These are phyloP conservation scores for Dendrocalamus latiflorus DNA, from an alignment of 202 grass and related monocot species.

Conservation along the genomic window DNA sequence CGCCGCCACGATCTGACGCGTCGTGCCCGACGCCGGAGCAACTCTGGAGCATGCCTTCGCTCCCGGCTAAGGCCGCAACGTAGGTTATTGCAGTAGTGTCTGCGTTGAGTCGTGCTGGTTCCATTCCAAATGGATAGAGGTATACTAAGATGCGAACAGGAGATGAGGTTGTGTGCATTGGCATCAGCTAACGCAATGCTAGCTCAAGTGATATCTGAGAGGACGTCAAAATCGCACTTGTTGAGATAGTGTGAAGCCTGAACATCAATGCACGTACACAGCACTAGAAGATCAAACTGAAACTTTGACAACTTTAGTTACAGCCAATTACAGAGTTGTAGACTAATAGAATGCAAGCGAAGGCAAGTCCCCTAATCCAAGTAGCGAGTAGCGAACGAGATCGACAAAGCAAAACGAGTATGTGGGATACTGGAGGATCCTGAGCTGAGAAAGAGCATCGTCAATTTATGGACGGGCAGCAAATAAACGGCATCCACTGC, in stretches of 20 bases:
- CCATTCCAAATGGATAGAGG: too few relatives aligned
- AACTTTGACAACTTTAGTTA: background rate
- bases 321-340: background rate
- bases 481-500: slow-evolving; percentile 63
- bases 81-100: background rate
- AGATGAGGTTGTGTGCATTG: background rate
- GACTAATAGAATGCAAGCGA: background rate
- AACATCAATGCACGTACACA: background rate
- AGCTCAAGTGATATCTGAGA: background rate
- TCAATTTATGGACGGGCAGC: slow-evolving; percentile 52
- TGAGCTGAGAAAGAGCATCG: background rate
- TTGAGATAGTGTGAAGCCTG: background rate
- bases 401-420: background rate
- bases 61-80: background rate
- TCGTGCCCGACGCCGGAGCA: too few relatives aligned
- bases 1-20: background rate
- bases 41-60: background rate
- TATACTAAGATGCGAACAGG: background rate
- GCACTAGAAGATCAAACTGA: background rate
- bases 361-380: background rate
- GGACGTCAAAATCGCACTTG: background rate
- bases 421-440: background rate
- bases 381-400: background rate
- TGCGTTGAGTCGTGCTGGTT: too few relatives aligned
- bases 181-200: background rate